Conservation (phyloP, 176 grass and related monocot species). For the Zoysia pacifica region DNA sequence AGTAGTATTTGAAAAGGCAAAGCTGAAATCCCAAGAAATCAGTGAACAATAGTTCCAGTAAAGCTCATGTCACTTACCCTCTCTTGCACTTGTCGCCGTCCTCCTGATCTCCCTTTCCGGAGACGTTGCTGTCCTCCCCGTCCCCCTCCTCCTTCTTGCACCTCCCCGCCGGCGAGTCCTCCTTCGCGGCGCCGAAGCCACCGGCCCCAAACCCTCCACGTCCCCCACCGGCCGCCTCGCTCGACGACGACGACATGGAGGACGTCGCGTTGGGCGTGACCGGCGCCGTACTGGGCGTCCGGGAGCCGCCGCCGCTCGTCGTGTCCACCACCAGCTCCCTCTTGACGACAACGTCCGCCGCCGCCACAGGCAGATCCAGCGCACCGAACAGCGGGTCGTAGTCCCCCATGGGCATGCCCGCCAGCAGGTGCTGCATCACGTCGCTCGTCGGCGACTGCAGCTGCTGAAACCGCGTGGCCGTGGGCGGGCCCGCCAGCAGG, state of each 20-base stretch:
- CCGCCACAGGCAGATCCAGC: slow-evolving; percentile 39
- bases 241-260: slow-evolving; percentile 75
- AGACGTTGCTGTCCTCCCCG: slow-evolving; percentile 49
- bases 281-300: slow-evolving; percentile 43
- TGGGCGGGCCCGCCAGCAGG: slow-evolving; percentile 14
- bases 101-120: slow-evolving; percentile 41
- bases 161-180: slow-evolving; percentile 43
- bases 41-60: not conserved
- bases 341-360: slow-evolving; percentile 49
- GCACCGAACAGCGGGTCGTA: slow-evolving; percentile 51
- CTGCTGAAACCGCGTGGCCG: no score
- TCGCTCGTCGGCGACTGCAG: no score
- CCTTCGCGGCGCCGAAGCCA: slow-evolving; percentile 33
- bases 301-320: not conserved
- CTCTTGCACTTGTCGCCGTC: slow-evolving; percentile 78
- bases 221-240: slow-evolving; percentile 47
- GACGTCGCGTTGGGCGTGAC: slow-evolving; percentile 73
- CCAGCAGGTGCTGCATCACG: no score
- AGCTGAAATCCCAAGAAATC: slow-evolving; percentile 6
- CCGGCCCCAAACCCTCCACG: slow-evolving; percentile 20
- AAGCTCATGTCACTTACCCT: slow-evolving; percentile 50
- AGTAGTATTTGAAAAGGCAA: slow-evolving; percentile 4
- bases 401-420: slow-evolving; percentile 9
- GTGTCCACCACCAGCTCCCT: slow-evolving; percentile 38
- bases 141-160: slow-evolving; percentile 65